Evolutionary conservation across 164 flowering plant species (phyloP).

Genomic region (Platanus orientalis): DNA sequence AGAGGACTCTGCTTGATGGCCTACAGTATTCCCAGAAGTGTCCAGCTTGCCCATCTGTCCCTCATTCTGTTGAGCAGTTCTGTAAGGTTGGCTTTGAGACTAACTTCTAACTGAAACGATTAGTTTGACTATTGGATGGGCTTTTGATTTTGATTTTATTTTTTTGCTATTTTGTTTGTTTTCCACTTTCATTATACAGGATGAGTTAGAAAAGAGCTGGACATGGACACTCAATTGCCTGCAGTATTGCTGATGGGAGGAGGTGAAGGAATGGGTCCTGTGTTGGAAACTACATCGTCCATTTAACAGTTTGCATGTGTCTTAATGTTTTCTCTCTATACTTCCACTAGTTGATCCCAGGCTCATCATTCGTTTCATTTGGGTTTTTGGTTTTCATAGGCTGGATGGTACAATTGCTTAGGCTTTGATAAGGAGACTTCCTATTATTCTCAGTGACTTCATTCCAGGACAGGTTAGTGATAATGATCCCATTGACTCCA

Average conservation of each 20-base stretch:
- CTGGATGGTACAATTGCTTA: slow-evolving; percentile 83
- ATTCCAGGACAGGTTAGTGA: too few species aligned
- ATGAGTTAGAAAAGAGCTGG: too few species aligned
- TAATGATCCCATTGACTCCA: too few species aligned
- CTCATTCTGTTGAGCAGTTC: slow-evolving; percentile 72
- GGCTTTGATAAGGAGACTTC: slow-evolving; percentile 96
- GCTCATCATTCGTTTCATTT: too few species aligned
- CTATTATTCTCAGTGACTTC: too few species aligned
- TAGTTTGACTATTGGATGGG: neutral
- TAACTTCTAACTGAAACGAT: neutral
- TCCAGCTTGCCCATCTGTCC: slow-evolving; percentile 93
- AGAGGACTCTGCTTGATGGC: slow-evolving; percentile 64
- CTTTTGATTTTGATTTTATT: neutral
- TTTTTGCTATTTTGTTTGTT: neutral
- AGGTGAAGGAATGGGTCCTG: slow-evolving; percentile 99
- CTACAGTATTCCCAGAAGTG: slow-evolving; percentile 67
- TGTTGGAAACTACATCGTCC: slow-evolving; percentile 29
- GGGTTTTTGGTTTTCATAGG: too few species aligned
- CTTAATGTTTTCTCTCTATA: too few species aligned
- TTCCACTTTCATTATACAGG: slow-evolving; percentile 33
- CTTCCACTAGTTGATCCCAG: too few species aligned
- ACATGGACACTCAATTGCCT: slow-evolving; percentile 72
- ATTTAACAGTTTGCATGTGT: slow-evolving; percentile 1
- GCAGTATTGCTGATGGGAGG: slow-evolving; percentile 99
- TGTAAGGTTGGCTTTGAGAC: slow-evolving; percentile 43